Evolutionary conservation across 1,284 basidiomycete genomes (phyloP).

Genomic region (Trametes sp.): DNA sequence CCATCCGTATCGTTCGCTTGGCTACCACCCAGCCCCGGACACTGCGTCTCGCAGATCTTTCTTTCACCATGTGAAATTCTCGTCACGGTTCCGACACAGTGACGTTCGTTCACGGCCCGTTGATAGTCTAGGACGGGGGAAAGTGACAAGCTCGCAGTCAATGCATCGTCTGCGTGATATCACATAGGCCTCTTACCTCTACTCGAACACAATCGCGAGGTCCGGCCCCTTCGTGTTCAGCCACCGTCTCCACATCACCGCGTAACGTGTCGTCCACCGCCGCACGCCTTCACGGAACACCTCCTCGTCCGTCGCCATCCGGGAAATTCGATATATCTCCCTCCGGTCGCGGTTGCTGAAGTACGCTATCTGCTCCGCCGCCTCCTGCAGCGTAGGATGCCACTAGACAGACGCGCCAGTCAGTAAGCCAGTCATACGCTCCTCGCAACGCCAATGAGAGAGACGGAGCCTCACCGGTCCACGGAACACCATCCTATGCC

Average conservation of each 20-base stretch:
- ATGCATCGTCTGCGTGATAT: no score
- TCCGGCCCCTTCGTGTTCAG: slow-evolving; percentile 41
- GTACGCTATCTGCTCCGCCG: slow-evolving; percentile 40
- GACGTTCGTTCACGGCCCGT: no score
- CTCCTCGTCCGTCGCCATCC: slow-evolving; percentile 43
- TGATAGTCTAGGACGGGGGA: no score
- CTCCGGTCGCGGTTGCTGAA: slow-evolving; percentile 46
- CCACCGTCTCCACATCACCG: slow-evolving; percentile 46
- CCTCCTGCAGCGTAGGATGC: slow-evolving; percentile 44
- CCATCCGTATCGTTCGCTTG: no score
- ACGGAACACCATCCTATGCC: slow-evolving; percentile 50
- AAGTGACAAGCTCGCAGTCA: no score
- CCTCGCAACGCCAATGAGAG: no score
- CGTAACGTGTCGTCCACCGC: slow-evolving; percentile 36
- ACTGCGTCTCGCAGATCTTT: no score
- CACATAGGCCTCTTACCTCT: background rate
- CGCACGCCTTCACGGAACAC: slow-evolving; percentile 34
- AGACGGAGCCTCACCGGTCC: slow-evolving; percentile 40
- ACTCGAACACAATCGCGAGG: slow-evolving; percentile 36
- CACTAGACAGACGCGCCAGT: slow-evolving; percentile 30
- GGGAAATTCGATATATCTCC: slow-evolving; percentile 49
- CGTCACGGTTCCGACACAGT: no score
- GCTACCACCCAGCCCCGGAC: no score
- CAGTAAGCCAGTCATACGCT: background rate
- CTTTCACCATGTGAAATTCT: no score